Evolutionary conservation across 257 asterid species (phyloP).

Genomic region (Prunella vulgaris): DNA sequence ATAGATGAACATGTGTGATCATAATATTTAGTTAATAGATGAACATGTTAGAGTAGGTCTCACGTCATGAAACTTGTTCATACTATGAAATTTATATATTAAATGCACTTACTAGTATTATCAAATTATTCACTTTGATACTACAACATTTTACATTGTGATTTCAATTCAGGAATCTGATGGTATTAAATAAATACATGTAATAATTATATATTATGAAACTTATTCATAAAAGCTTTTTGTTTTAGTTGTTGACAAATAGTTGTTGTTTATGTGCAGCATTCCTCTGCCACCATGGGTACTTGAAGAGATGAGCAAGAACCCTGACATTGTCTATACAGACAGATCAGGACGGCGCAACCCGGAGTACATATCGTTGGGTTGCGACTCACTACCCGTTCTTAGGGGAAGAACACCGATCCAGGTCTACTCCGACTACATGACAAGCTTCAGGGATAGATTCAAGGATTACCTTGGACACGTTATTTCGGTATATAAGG

Average conservation of each 20-base stretch:
- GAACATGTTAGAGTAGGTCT: no score
- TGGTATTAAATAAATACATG: no score
- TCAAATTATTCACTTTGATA: no score
- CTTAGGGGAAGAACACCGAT: slow-evolving; percentile 90
- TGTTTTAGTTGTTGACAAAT: no score
- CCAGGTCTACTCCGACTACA: slow-evolving; percentile 80
- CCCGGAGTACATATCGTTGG: slow-evolving; percentile 86
- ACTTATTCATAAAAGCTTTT: no score
- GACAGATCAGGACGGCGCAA: slow-evolving; percentile 81
- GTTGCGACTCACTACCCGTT: slow-evolving; percentile 75
- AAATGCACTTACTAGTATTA: no score
- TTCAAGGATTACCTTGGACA: slow-evolving; percentile 62
- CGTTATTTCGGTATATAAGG: slow-evolving; percentile 62
- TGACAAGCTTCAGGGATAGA: slow-evolving; percentile 73
- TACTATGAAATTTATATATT: no score
- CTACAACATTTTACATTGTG: no score
- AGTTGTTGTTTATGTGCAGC: slow-evolving; percentile 34
- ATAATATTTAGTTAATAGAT: neutral
- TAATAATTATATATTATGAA: no score
- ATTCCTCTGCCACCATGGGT: slow-evolving; percentile 96
- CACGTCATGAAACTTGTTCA: no score
- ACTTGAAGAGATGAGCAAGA: slow-evolving; percentile 84
- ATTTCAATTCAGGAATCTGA: no score
- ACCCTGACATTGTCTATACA: slow-evolving; percentile 82
- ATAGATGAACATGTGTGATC: neutral